phyloP scores from a whole-genome alignment of 306 rosid genomes.

The Cyclanthera cordifolia region DNA sequence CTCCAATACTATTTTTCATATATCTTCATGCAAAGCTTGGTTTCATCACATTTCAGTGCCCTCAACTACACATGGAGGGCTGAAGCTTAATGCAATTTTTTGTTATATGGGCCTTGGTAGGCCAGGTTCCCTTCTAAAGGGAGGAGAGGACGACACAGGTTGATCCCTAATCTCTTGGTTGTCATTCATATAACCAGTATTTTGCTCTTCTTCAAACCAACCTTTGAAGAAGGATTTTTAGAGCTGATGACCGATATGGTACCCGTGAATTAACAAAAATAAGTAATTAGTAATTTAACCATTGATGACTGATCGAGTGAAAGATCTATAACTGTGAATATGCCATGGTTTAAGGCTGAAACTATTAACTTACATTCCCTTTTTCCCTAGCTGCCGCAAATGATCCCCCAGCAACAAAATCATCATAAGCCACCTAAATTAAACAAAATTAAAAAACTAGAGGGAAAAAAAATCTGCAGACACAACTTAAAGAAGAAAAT shows the following conservation, averaged over 20 bases:
- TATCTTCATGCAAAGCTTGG: background rate
- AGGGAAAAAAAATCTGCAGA: background rate
- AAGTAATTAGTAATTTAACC: too few relatives aligned
- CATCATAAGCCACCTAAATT: conserved; percentile 65
- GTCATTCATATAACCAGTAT: background rate
- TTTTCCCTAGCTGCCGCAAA: conserved; percentile 85
- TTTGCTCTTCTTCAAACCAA: background rate
- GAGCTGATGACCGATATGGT: too few relatives aligned
- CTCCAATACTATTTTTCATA: background rate
- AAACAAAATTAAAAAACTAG: conserved; percentile 14
- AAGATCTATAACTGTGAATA: too few relatives aligned
- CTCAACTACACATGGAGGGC: background rate
- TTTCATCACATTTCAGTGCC: background rate
- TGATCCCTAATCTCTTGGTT: background rate
- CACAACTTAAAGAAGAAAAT: conserved; percentile 7
- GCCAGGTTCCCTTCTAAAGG: background rate
- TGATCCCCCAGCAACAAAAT: conserved; percentile 79
- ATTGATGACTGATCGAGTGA: too few relatives aligned
- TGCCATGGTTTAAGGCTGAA: background rate
- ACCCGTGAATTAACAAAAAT: too few relatives aligned
- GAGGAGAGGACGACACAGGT: background rate
- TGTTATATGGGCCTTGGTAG: background rate
- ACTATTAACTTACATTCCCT: conserved; percentile 65
- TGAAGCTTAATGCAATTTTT: background rate
- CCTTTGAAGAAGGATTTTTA: background rate